Evolutionary conservation across 2,329 filamentous ascomycete genomes (phyloP).

Genomic region (Penicillium paneum): DNA sequence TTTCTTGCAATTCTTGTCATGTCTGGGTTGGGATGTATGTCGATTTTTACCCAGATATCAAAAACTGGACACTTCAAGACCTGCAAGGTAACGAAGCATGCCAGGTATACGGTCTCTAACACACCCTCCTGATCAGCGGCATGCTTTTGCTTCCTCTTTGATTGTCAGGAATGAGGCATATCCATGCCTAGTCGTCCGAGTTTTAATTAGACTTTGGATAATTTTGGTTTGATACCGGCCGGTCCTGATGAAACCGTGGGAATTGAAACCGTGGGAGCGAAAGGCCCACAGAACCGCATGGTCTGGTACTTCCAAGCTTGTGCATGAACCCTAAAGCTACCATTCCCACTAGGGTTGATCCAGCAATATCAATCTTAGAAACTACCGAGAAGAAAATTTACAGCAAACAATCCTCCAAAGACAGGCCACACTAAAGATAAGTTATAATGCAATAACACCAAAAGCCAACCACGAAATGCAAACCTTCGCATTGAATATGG

Average conservation of each 20-base stretch:
- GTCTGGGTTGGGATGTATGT: not conserved
- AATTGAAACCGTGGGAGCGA: not conserved
- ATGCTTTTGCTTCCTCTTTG: conserved; percentile 3
- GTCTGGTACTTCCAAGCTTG: not conserved
- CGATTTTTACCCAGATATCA: not conserved
- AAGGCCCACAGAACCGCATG: not conserved
- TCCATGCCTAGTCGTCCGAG: not conserved
- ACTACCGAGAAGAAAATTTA: not conserved
- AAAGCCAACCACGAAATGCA: not conserved
- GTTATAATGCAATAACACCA: not conserved
- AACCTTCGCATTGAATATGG: not conserved
- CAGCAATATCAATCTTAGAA: not conserved
- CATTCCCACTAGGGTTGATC: not conserved
- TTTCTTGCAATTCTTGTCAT: conserved; percentile 17
- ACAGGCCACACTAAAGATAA: not conserved
- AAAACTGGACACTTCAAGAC: not conserved
- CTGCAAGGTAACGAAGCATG: not conserved
- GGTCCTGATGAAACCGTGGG: not conserved
- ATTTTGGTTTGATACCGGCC: not conserved
- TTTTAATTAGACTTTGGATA: not conserved
- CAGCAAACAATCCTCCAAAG: not conserved
- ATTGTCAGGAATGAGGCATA: not conserved
- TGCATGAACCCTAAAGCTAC: not conserved
- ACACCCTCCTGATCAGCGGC: conserved; percentile 8
- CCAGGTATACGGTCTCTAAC: not conserved